A percentile compares a stretch with the other conserved stretches of the same genome.
Conservation (phyloP, 2,329 filamentous ascomycete genomes). For the Talaromyces sp. region DNA sequence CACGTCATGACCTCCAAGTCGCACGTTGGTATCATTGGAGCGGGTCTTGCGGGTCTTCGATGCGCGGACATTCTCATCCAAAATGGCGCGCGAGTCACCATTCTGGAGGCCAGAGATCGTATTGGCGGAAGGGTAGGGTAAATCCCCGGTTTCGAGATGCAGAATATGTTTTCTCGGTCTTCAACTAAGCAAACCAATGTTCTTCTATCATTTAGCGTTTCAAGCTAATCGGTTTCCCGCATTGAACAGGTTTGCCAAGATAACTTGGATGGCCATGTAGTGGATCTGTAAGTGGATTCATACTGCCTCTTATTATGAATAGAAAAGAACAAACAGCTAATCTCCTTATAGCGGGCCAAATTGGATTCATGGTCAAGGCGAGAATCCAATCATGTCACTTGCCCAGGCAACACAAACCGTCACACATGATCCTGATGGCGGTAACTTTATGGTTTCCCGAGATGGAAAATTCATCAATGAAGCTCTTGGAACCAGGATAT, state of each 20-base stretch:
- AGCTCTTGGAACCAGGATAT: slow-evolving; percentile 35
- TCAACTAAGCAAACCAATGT: neutral
- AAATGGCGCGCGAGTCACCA: slow-evolving; percentile 59
- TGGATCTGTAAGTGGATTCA: slow-evolving; percentile 57
- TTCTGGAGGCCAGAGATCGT: slow-evolving; percentile 62
- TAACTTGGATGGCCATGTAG: slow-evolving; percentile 50
- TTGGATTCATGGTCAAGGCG: slow-evolving; percentile 65
- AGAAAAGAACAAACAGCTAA: slow-evolving; percentile 6
- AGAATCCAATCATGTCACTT: slow-evolving; percentile 63
- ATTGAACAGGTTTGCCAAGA: slow-evolving; percentile 54
- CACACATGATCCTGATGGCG: slow-evolving; percentile 57
- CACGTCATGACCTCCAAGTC: slow-evolving; percentile 43
- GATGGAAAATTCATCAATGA: slow-evolving; percentile 47
- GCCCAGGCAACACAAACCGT: slow-evolving; percentile 56
- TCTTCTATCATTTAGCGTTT: neutral
- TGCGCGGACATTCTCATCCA: slow-evolving; percentile 61
- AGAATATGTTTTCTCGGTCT: neutral
- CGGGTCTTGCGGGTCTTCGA: slow-evolving; percentile 62
- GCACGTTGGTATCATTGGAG: slow-evolving; percentile 62
- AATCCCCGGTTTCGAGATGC: neutral
- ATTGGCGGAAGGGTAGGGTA: slow-evolving; percentile 59
- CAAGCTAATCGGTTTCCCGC: neutral
- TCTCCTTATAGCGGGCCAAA: slow-evolving; percentile 58
- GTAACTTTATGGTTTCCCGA: slow-evolving; percentile 51
- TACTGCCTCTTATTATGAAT: neutral